phyloP scores from a whole-genome alignment of 768 basidiomycete species.

The Lyophyllum atratum region DNA sequence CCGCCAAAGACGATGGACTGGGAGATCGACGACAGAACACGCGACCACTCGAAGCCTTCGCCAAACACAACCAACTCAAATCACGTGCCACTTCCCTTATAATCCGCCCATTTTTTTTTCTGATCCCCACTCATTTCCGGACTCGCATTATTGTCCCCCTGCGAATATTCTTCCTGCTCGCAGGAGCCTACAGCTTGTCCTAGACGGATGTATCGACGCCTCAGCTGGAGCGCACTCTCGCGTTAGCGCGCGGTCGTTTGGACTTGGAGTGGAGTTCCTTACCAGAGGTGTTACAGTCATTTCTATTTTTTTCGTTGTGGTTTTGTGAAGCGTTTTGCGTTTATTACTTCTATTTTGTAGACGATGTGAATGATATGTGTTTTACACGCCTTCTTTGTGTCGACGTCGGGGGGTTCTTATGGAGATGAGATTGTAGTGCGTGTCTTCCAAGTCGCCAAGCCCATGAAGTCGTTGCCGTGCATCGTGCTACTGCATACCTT shows the following conservation, averaged over 20 bases:
- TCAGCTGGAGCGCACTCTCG: conserved; percentile 37
- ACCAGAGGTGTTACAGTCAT: conserved; percentile 33
- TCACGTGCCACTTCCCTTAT: conserved; percentile 15
- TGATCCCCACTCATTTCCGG: conserved; percentile 31
- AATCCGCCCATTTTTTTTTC: conserved; percentile 7
- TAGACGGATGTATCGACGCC: conserved; percentile 24
- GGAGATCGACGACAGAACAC: background rate
- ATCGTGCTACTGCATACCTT: background rate
- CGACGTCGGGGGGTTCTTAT: no score
- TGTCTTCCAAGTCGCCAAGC: no score
- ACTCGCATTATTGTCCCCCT: conserved; percentile 38
- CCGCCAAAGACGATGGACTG: no score
- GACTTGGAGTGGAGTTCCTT: conserved; percentile 36
- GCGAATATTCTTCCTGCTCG: conserved; percentile 30
- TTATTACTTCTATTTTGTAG: background rate
- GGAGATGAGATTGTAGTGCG: no score
- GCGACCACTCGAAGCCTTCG: background rate
- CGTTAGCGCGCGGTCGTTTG: conserved; percentile 17
- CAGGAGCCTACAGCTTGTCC: conserved; percentile 36
- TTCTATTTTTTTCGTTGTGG: background rate
- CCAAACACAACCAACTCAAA: conserved; percentile 11
- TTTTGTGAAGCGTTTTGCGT: background rate
- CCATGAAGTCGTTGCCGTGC: no score
- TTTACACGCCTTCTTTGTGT: no score
- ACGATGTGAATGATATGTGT: background rate